Evolutionary conservation across 2,329 filamentous ascomycete genomes (phyloP).

Genomic region (Mycocentrospora acerina): DNA sequence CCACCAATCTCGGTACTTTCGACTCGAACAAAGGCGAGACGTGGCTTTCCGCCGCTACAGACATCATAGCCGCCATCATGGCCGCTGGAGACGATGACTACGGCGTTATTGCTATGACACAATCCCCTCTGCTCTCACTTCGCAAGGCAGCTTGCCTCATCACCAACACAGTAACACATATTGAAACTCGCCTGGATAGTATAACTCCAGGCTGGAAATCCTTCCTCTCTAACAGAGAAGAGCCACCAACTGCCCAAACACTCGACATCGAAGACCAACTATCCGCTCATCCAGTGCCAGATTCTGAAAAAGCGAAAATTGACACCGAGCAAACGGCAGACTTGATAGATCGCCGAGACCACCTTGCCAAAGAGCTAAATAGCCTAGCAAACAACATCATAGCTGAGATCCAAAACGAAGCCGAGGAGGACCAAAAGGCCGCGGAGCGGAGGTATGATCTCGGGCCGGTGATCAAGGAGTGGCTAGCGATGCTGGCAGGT

Average conservation of each 20-base stretch:
- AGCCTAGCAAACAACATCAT: conserved; percentile 45
- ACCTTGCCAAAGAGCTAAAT: conserved; percentile 15
- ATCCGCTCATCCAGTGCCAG: conserved; percentile 11
- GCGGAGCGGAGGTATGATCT: conserved; percentile 66
- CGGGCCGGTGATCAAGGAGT: conserved; percentile 66
- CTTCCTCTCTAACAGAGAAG: conserved; percentile 34
- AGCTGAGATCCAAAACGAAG: conserved; percentile 50
- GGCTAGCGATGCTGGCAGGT: conserved; percentile 69
- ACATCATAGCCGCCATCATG: conserved; percentile 69
- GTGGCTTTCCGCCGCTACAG: conserved; percentile 68
- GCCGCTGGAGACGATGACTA: conserved; percentile 68
- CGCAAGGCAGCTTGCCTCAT: conserved; percentile 47
- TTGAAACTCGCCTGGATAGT: conserved; percentile 45
- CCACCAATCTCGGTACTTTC: conserved; percentile 59
- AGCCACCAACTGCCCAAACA: conserved; percentile 16
- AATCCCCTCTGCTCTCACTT: conserved; percentile 60
- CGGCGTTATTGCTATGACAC: conserved; percentile 73
- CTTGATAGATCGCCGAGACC: conserved; percentile 21
- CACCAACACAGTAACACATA: conserved; percentile 45
- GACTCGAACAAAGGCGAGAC: conserved; percentile 42
- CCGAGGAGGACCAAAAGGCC: conserved; percentile 56
- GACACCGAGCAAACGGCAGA: conserved; percentile 17
- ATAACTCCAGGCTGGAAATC: conserved; percentile 48
- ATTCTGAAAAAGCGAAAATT: conserved; percentile 15
- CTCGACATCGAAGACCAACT: conserved; percentile 21